Percentiles rank a stretch among this genome's conserved stretches.
phyloP scores from a whole-genome alignment of 768 basidiomycete species.

The Chalciporus sphaerocephalus region DNA sequence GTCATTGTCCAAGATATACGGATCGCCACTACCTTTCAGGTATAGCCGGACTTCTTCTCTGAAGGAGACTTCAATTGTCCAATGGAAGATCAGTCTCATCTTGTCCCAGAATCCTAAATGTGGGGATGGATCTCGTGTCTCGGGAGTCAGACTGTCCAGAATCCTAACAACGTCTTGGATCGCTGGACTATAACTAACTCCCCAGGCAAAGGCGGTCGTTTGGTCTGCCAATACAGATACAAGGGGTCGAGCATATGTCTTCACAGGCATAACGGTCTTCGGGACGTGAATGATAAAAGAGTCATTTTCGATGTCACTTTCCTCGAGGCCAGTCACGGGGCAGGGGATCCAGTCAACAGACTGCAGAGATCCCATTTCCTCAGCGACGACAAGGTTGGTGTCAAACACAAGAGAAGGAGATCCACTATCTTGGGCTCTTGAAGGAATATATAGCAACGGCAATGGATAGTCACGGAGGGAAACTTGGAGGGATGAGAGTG shows the following conservation, averaged over 20 bases:
- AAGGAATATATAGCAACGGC: slow-evolving; percentile 73
- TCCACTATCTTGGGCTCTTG: slow-evolving; percentile 32
- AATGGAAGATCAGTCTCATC: slow-evolving; percentile 76
- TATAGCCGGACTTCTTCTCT: slow-evolving; percentile 68
- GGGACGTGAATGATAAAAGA: slow-evolving; percentile 64
- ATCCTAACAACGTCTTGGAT: slow-evolving; percentile 84
- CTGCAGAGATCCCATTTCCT: slow-evolving; percentile 69
- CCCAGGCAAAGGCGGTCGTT: slow-evolving; percentile 81
- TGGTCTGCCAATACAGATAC: slow-evolving; percentile 62
- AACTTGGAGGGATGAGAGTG: slow-evolving; percentile 54
- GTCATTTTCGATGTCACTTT: slow-evolving; percentile 46
- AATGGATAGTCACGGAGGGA: slow-evolving; percentile 85
- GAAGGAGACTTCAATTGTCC: slow-evolving; percentile 68
- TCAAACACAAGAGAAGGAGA: slow-evolving; percentile 58
- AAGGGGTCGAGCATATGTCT: slow-evolving; percentile 78
- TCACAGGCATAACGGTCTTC: slow-evolving; percentile 94
- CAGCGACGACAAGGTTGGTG: slow-evolving; percentile 78
- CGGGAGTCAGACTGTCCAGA: slow-evolving; percentile 73
- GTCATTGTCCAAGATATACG: slow-evolving; percentile 59
- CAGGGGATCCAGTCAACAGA: slow-evolving; percentile 74
- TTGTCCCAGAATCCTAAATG: slow-evolving; percentile 95
- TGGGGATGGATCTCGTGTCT: slow-evolving; percentile 78
- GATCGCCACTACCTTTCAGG: slow-evolving; percentile 89
- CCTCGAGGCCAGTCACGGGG: slow-evolving; percentile 53
- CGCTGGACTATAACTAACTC: slow-evolving; percentile 78